Base-by-base conservation (phyloP, 352 stramenopile species). In the Phytophthora rubi region DNA sequence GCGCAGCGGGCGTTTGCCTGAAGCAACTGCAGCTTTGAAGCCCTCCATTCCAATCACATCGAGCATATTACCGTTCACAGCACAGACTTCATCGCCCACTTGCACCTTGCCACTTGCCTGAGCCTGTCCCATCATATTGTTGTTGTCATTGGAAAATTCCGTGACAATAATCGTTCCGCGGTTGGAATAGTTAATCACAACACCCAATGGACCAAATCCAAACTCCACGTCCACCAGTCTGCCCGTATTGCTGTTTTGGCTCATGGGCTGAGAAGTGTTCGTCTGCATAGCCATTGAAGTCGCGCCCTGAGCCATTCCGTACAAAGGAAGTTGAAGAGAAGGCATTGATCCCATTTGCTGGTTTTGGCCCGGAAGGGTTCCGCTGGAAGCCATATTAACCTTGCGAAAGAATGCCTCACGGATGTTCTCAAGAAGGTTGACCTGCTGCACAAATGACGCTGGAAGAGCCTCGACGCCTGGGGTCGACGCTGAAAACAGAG, bases 111-210 rank as follows among this genome's bases (percentile, higher is more conserved):
- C 89, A 3, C 83, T 92, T 16, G 76, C 75, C 58, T 93, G 77
- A 32, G 89, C 87, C 47, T 96, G 89, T 9, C 87, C 87, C 61
- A 93, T 88, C 56, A 79, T 71, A 4, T 82, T 89, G 32, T 85
- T 87, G 33, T 75, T 80, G 65, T 91, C 86, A 18, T 79, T 79
- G 1, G 89, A 92, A 70, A 94, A 96, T 53, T 94, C 88, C 8
- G 87, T 94, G 51, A 96, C 87, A 13, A 92, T 66, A 45, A 96
- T 88, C 13, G 81, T 90, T 12, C 85, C 85, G 30, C 72, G 82
- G 23, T 81, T 72, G 9, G 88, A 92, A 53, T 94, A 90, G 48
- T 96, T 94, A 53, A 96, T 95, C 59, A 96, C 89, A 35, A 95
- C 88, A 1, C 87, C 87, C 23, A 96, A 71, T 2, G 86, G 89